These are phyloP conservation scores for Paraphoma sp. DNA, from an alignment of 2,329 filamentous ascomycete species.

Conservation along the genomic window DNA sequence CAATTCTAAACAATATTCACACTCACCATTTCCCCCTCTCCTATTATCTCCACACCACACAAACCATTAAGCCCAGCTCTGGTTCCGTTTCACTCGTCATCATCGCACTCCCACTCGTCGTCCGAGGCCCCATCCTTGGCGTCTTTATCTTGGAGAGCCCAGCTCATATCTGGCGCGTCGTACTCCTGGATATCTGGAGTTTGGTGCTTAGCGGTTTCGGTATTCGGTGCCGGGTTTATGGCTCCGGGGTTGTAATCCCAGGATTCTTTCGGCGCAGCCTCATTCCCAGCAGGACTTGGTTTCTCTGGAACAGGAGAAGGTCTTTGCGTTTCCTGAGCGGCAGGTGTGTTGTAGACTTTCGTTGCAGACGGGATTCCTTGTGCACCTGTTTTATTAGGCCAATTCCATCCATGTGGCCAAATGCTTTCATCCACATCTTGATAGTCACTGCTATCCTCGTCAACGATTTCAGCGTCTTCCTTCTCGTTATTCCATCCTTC, in stretches of 20 bases:
- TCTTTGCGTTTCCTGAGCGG: neutral
- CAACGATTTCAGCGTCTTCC: neutral
- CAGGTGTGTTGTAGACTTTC: neutral
- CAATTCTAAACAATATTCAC: neutral
- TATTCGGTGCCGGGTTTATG: neutral
- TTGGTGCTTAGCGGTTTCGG: neutral
- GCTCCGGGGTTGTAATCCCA: neutral
- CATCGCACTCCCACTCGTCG: neutral
- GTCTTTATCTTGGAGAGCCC: constrained; percentile 3
- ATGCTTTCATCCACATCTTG: neutral
- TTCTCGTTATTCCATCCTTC: neutral
- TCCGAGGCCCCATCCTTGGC: neutral
- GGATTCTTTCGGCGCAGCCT: neutral
- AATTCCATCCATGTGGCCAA: constrained; percentile 5
- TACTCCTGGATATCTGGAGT: neutral
- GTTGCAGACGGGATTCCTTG: too few species aligned
- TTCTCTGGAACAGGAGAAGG: too few species aligned
- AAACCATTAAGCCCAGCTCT: neutral
- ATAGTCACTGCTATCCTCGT: neutral
- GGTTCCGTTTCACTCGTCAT: neutral
- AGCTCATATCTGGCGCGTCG: constrained; percentile 7
- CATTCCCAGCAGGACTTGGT: too few species aligned
- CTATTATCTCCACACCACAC: too few species aligned
- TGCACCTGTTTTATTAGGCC: neutral
- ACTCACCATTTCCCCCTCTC: neutral